A percentile compares a stretch with the other conserved stretches of the same genome.
Conservation (phyloP, 2,329 filamentous ascomycete genomes). For the Sporothrix schenckii region DNA sequence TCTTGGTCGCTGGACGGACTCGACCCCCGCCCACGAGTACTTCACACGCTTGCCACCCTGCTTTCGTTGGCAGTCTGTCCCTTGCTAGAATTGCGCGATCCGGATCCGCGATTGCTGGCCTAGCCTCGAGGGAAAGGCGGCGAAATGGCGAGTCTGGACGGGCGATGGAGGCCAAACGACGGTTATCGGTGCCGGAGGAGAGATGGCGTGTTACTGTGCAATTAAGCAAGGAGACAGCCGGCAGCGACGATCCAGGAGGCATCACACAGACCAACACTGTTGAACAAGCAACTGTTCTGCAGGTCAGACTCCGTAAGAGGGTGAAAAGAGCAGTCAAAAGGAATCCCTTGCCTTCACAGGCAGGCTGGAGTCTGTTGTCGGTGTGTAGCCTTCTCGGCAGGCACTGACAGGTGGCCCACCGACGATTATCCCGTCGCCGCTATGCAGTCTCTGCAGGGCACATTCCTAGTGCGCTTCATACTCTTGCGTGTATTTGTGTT, state of each 20-base stretch:
- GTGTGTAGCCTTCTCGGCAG: not conserved
- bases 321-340: too few species aligned
- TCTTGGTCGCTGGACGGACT: not conserved
- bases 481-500: not conserved
- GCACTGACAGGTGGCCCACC: not conserved
- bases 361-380: not conserved
- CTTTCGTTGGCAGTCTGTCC: not conserved
- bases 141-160: not conserved
- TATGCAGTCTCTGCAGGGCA: slow-evolving; percentile 10
- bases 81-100: slow-evolving; percentile 27
- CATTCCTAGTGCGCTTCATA: not conserved
- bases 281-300: too few species aligned
- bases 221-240: not conserved
- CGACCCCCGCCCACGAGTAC: not conserved
- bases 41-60: not conserved
- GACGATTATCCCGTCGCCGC: slow-evolving; percentile 6
- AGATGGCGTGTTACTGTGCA: slow-evolving; percentile 18
- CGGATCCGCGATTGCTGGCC: slow-evolving; percentile 15
- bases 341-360: too few species aligned
- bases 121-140: not conserved
- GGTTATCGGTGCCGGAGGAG: slow-evolving; percentile 16
- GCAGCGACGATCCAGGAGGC: not conserved
- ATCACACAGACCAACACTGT: not conserved
- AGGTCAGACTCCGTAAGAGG: too few species aligned
- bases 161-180: not conserved